Evolutionary conservation across 73 alveolate species (phyloP), one percentile per base, ranked within the genome.

Genomic region (Tetrahymena borealis): DNA sequence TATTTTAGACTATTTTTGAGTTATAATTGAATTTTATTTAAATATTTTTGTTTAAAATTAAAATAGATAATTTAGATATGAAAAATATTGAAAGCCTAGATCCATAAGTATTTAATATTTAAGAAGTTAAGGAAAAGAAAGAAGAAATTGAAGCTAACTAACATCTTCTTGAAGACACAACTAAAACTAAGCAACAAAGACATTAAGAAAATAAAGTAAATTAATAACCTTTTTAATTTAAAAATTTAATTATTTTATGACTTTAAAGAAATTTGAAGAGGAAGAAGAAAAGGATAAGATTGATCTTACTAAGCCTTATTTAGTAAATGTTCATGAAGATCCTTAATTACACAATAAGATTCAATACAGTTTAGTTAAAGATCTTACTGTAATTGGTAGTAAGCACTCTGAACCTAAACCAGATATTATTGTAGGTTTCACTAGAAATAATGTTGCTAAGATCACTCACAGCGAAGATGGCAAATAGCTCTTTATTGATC

Each of bases 291-390:
- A 85, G 77, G 60, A 91, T 90, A 92, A 78, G 39, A 96, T 95
- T 31, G 95, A 94, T 92, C 91, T 94, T 33, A 91, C 94, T 2
- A 90, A 90, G 15, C 99, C 99, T 1, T 98, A 98, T 91, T 90
- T 98, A 60, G 95, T 98, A 13, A 98, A 98, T 39, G 92, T 98
- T 32, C 97, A 98, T 91, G 99, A 98, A 94, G 99, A 98, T 95
- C 98, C 99, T 13, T 95, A 96, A 91, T 96, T 98, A 35, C 92
- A 98, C 35, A 98, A 98, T 60, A 98, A 96, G 94, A 96, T 98
- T 90, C 90, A 94, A 39, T 96, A 98, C 91, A 93, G 95, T 38
- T 91, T 98, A 77, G 93, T 78, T 33, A 94, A 91, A 79, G 96
- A 94, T 77, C 99, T 98, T 32, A 94, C 98, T 16, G 95, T 96